Evolutionary conservation across 768 basidiomycete species (phyloP).

Genomic region (Agrocybe praecox): DNA sequence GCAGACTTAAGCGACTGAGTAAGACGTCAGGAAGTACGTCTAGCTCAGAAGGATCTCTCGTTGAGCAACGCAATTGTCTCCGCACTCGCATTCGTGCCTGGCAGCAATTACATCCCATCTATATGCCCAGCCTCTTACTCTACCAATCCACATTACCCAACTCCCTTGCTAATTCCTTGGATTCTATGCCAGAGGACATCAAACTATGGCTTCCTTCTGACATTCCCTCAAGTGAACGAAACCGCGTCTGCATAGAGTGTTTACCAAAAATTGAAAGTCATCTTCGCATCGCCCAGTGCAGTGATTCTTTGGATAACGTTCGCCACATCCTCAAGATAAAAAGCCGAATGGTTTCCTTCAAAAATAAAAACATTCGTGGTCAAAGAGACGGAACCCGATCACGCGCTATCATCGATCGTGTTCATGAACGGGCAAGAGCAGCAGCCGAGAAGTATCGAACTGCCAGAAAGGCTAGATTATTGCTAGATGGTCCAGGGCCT

Average conservation of each 20-base stretch:
- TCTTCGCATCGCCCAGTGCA: slow-evolving; percentile 8
- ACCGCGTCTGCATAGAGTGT: background rate
- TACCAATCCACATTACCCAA: background rate
- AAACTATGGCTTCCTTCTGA: slow-evolving; percentile 12
- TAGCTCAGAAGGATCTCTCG: slow-evolving; percentile 1
- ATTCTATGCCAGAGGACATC: slow-evolving; percentile 1
- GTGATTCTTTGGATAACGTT: slow-evolving; percentile 6
- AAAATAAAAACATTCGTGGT: slow-evolving; percentile 6
- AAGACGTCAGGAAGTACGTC: background rate
- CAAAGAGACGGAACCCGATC: slow-evolving; percentile 7
- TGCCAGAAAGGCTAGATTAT: slow-evolving; percentile 7
- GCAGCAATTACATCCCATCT: slow-evolving; percentile 1
- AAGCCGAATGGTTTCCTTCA: slow-evolving; percentile 6
- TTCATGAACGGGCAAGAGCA: slow-evolving; percentile 8
- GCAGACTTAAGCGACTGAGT: slow-evolving; percentile 2
- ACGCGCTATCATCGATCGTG: background rate
- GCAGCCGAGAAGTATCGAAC: slow-evolving; percentile 7
- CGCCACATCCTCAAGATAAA: slow-evolving; percentile 9
- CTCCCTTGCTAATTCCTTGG: too few species aligned
- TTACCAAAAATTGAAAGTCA: slow-evolving; percentile 8
- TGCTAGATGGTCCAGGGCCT: slow-evolving; percentile 4
- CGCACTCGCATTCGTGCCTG: too few species aligned
- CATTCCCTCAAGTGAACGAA: background rate
- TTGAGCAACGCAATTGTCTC: too few species aligned
- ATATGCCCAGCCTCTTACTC: slow-evolving; percentile 13